Evolutionary conservation across 2,329 filamentous ascomycete genomes (phyloP).

Genomic region (Macrophomina pseudophaseolina): DNA sequence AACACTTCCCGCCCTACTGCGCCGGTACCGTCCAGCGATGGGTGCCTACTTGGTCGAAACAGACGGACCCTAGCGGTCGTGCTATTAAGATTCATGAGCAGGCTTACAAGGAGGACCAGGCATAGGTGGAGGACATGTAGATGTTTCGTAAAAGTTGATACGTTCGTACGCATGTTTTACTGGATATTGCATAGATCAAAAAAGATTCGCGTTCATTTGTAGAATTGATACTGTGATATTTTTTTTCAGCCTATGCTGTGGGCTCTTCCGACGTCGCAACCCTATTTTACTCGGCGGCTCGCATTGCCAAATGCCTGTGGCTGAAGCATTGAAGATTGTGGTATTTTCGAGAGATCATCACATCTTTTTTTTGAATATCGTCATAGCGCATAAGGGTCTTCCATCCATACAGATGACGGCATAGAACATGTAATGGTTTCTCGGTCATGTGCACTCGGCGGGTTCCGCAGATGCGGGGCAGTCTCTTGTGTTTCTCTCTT

Average conservation of each 20-base stretch:
- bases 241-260: too few species aligned
- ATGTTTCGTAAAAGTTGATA: background rate
- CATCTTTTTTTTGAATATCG: background rate
- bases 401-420: background rate
- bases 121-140: background rate
- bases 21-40: conserved; percentile 94
- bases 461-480: background rate
- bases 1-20: conserved; percentile 93
- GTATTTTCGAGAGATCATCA: too few species aligned
- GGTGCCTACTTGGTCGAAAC: conserved; percentile 97
- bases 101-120: conserved; percentile 31
- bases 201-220: background rate
- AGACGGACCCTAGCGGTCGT: conserved; percentile 88
- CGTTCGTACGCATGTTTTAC: background rate
- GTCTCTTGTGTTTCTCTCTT: too few species aligned
- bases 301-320: too few species aligned
- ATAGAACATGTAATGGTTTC: background rate
- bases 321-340: too few species aligned
- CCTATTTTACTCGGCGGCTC: too few species aligned
- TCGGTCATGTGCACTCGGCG: background rate
- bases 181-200: background rate
- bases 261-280: too few species aligned
- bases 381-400: background rate
- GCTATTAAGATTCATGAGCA: conserved; percentile 34
- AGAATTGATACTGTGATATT: too few species aligned